Base-by-base conservation (phyloP, 176 grass and related monocot species). In the Luzula sylvatica region DNA sequence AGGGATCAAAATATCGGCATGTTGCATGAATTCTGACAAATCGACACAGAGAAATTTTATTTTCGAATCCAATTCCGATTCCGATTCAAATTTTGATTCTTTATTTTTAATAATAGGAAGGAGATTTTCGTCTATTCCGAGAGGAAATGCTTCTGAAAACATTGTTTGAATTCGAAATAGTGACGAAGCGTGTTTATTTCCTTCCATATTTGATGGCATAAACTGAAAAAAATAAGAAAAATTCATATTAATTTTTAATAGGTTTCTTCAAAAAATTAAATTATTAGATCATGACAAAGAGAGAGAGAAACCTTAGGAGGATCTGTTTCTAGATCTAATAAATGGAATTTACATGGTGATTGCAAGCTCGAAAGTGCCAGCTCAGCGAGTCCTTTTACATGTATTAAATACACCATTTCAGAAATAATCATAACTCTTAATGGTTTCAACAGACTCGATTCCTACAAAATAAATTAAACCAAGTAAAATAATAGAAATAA, bases 321-420 rank as follows among this genome's bases (percentile, higher is more conserved):
- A 29, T 64, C 74, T 67, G 65, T 70, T 69, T 82, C 80, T 42
- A 81, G 53, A 64, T 96, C 80, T 25, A 96, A 48, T 46, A 89
- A 88, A 76, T 73, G 58, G 49, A 86, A 67, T 29, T 65, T 66
- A 23, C 64, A 45, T 46, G 61, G 73, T 11, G 62, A 76, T 46
- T 69, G 74, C 64, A 64, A 27, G 49, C 48, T 74, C 59, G 71
- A 76, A 20, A 64, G 78, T 9, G 26, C 74, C 59, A 79, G 59
- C 23, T 88, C 84, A 52, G 84, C 67, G 71, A 96, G 84, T 64
- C 49, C 80, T 76, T 78, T 18, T 23, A 64, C 43, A 65, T 88
- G 56, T 75, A 88, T 79, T 43, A 89, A 67, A 41, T 86, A 96
- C 50, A 76, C 63, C 76, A 86, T 86, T 32, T 96, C 90, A 32